These are phyloP conservation scores for Rhodotorula glutinis DNA, from an alignment of 1,284 basidiomycete species.

Conservation along the genomic window DNA sequence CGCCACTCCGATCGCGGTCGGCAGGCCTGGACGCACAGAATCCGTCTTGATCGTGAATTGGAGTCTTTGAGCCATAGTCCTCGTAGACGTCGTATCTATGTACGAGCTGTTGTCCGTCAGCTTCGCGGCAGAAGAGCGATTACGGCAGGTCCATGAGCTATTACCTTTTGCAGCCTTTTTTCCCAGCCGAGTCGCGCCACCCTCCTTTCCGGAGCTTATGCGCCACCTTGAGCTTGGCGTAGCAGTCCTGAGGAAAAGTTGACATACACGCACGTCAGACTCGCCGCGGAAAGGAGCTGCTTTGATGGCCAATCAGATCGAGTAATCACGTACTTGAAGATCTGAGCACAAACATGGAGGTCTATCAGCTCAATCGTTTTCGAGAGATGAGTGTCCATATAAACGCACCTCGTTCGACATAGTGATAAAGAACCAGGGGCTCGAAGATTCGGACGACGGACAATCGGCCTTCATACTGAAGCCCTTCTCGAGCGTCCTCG, in stretches of 20 bases:
- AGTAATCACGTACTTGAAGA: not conserved
- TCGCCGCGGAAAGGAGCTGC: too few relatives aligned
- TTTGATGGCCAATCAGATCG: too few relatives aligned
- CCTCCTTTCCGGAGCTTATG: slow-evolving; percentile 12
- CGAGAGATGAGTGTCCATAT: too few relatives aligned
- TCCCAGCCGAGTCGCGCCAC: slow-evolving; percentile 14
- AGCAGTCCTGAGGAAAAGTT: slow-evolving; percentile 21
- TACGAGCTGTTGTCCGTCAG: not conserved
- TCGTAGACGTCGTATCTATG: slow-evolving; percentile 15
- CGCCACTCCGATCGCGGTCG: too few relatives aligned
- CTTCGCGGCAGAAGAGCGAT: not conserved
- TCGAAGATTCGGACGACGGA: slow-evolving; percentile 2
- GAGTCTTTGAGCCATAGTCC: not conserved
- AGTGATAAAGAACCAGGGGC: slow-evolving; percentile 15
- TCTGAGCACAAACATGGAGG: not conserved
- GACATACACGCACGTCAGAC: too few relatives aligned
- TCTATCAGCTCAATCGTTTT: too few relatives aligned
- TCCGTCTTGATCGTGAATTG: slow-evolving; percentile 1
- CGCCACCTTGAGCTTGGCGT: slow-evolving; percentile 1
- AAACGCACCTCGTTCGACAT: slow-evolving; percentile 13
- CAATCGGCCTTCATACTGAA: slow-evolving; percentile 4
- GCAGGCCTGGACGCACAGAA: slow-evolving; percentile 6
- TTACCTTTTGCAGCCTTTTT: slow-evolving; percentile 13
- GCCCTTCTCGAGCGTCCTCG: not conserved
- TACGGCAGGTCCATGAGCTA: too few relatives aligned